Evolutionary conservation across 805 yeast genomes (phyloP).

Genomic region (Maudiozyma bulderi): DNA sequence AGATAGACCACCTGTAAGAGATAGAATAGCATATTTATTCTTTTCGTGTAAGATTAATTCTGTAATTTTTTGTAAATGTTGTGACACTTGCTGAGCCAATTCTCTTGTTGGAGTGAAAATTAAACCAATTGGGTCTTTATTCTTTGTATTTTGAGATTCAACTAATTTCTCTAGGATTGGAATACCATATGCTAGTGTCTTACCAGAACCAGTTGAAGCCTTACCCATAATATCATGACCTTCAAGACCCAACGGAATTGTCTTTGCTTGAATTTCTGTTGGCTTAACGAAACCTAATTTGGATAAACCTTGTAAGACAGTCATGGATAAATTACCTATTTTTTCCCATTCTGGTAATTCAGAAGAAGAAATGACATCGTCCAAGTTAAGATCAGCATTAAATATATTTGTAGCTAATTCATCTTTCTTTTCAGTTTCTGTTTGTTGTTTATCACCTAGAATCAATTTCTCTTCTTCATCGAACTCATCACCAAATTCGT

Average conservation of each 20-base stretch:
- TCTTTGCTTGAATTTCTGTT: slow-evolving; percentile 69
- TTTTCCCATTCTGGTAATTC: slow-evolving; percentile 55
- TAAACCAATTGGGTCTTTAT: slow-evolving; percentile 53
- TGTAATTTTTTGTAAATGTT: slow-evolving; percentile 53
- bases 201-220: slow-evolving; percentile 97
- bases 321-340: slow-evolving; percentile 36
- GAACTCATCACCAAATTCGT: slow-evolving; percentile 19
- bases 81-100: slow-evolving; percentile 84
- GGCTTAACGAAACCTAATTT: slow-evolving; percentile 55
- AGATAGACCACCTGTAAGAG: slow-evolving; percentile 90
- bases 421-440: slow-evolving; percentile 9
- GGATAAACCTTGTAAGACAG: slow-evolving; percentile 52
- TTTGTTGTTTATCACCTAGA: slow-evolving; percentile 3
- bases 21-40: slow-evolving; percentile 52
- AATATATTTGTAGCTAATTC: slow-evolving; percentile 25
- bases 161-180: slow-evolving; percentile 69
- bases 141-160: slow-evolving; percentile 13
- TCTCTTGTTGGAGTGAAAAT: slow-evolving; percentile 95
- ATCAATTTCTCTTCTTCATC: slow-evolving; percentile 8
- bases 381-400: slow-evolving; percentile 13
- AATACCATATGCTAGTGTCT: slow-evolving; percentile 89
- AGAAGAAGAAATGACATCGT: slow-evolving; percentile 30
- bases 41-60: slow-evolving; percentile 31
- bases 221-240: slow-evolving; percentile 87
- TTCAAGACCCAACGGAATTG: slow-evolving; percentile 64